Percentiles rank a stretch among this genome's conserved stretches.
Evolutionary conservation across 2,329 filamentous ascomycete genomes (phyloP).

Genomic region (Aspergillus transmontanensis): DNA sequence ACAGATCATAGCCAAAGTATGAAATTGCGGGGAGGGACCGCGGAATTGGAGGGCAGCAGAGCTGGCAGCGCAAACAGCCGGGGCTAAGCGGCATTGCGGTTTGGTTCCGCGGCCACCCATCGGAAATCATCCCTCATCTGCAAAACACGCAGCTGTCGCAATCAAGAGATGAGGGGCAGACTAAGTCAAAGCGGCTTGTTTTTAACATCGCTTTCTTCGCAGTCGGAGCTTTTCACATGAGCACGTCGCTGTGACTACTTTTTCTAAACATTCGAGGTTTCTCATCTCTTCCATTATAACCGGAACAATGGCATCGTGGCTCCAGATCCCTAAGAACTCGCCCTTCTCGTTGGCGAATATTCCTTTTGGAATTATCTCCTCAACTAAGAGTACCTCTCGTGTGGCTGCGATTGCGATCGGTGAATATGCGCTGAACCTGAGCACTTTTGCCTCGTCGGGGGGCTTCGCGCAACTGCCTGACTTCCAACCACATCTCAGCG

Average conservation of each 20-base stretch:
- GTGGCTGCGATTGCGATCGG: constrained; percentile 74
- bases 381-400: constrained; percentile 56
- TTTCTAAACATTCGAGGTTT: neutral
- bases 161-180: constrained; percentile 2
- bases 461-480: constrained; percentile 62
- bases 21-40: neutral
- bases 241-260: neutral
- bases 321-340: constrained; percentile 60
- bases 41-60: constrained; percentile 12
- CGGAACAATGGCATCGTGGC: constrained; percentile 55
- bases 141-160: neutral
- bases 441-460: constrained; percentile 59
- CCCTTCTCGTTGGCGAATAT: constrained; percentile 80
- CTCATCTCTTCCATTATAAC: neutral
- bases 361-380: constrained; percentile 80
- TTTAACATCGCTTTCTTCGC: constrained; percentile 9
- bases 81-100: constrained; percentile 20
- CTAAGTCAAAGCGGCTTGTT: neutral
- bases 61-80: constrained; percentile 18
- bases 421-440: constrained; percentile 69
- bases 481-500: constrained; percentile 59
- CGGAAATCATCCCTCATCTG: constrained; percentile 5
- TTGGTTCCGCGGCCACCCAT: constrained; percentile 9
- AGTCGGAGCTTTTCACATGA: neutral
- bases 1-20: neutral